Conservation (phyloP, 1,139 yeast species). For the Pichia sp. region DNA sequence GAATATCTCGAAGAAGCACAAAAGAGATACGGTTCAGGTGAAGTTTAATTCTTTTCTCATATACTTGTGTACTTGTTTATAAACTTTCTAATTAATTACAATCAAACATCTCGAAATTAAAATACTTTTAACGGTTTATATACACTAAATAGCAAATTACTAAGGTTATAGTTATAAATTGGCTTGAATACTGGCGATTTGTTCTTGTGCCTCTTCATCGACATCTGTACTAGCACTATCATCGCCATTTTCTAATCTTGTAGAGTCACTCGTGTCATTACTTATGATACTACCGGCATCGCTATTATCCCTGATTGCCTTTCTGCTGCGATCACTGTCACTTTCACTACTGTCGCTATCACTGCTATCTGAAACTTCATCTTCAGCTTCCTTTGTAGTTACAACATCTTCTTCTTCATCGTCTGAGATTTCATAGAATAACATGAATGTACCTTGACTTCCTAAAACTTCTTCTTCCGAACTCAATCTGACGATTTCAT, state of each 20-base stretch:
- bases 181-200: conserved; percentile 29
- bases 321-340: conserved; percentile 6
- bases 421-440: conserved; percentile 67
- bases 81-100: too few relatives aligned
- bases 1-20: conserved; percentile 11
- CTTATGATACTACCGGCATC: not conserved
- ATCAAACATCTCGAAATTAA: too few relatives aligned
- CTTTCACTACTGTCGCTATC: conserved; percentile 17
- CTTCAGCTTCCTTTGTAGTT: conserved; percentile 28
- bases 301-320: not conserved
- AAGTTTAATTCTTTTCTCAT: conserved; percentile 5
- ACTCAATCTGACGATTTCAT: conserved; percentile 80
- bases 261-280: not conserved
- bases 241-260: not conserved
- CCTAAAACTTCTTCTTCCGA: conserved; percentile 75
- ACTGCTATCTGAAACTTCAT: conserved; percentile 8
- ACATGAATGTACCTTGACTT: conserved; percentile 89
- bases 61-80: too few relatives aligned
- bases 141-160: not conserved
- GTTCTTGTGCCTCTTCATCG: conserved; percentile 22
- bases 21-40: conserved; percentile 8
- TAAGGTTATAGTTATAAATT: conserved; percentile 20
- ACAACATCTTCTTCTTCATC: conserved; percentile 36
- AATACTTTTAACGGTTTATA: too few relatives aligned
- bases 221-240: not conserved